A percentile compares a stretch with the other conserved stretches of the same genome.
Evolutionary conservation across 129 eudicot genomes (phyloP).

Genomic region (Chrysanthemum seticuspe): DNA sequence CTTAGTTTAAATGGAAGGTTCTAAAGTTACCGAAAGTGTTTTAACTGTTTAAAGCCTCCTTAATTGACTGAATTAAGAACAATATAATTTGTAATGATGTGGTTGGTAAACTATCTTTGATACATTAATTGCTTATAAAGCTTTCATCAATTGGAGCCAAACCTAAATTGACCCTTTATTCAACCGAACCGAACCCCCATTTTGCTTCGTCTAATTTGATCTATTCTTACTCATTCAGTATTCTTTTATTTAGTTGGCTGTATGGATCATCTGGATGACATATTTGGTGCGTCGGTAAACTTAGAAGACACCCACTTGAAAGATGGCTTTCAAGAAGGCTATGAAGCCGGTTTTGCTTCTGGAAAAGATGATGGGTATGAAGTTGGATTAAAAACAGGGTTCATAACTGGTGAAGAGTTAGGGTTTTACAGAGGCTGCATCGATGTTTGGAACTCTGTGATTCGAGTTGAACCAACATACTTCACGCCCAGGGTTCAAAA

Average conservation of each 20-base stretch:
- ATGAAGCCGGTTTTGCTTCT: conserved; percentile 37
- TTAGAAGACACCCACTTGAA: conserved; percentile 28
- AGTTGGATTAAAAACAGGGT: no score
- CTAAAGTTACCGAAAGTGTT: no score
- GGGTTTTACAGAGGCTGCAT: conserved; percentile 81
- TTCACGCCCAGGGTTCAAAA: conserved; percentile 59
- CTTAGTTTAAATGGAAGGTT: no score
- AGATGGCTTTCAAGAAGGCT: conserved; percentile 49
- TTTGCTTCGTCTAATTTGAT: neutral
- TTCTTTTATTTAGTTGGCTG: neutral
- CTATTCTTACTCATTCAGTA: conserved; percentile 1
- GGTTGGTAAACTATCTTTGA: no score
- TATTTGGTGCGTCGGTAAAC: conserved; percentile 40
- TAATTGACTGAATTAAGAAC: no score
- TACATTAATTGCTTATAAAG: no score
- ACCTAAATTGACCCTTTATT: neutral
- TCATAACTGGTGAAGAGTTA: conserved; percentile 21
- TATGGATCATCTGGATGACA: conserved; percentile 38
- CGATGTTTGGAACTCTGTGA: conserved; percentile 57
- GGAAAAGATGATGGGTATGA: no score
- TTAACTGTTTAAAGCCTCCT: no score
- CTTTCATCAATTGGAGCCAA: neutral
- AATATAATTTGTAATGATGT: no score
- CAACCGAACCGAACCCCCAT: no score
- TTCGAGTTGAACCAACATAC: conserved; percentile 47